Base-by-base conservation (phyloP, 208 protist species). In the Wallacemonas collosoma region DNA sequence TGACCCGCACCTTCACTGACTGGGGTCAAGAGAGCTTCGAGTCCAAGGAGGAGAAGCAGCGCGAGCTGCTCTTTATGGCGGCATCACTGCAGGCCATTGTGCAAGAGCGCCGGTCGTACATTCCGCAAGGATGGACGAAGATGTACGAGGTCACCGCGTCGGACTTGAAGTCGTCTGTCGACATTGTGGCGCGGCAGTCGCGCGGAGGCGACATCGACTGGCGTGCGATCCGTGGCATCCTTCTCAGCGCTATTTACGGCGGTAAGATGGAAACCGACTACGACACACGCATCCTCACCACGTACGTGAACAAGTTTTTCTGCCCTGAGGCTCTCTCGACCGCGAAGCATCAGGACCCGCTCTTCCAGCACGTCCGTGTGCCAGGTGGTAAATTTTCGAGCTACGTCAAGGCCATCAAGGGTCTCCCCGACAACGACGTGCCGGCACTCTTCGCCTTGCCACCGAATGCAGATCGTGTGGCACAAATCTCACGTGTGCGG, bases 81-180 rank as follows among this genome's bases (percentile, higher is more conserved):
- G 94, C 98, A 1, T 95, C 90, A 48, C 97, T 99, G 71, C 98
- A 99, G 74, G 96, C 95, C 4, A 77, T 99, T 47, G 77, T 99
- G 50, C 98, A 99, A 80, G 98, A 99, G 79, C 88, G 98, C 4
- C 89, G 97, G 67, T 98, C 93, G 1, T 99, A 98, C 85, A 92
- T 98, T 15, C 98, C 98, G 38, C 98, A 99, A 65, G 98, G 98
- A 7, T 99, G 98, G 97, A 93, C 93, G 43, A 98, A 98, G 77
- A 93, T 93, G 69, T 99, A 99, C 86, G 98, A 99, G 82, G 97
- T 99, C 60, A 98, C 95, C 0, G 77, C 86, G 8, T 82, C 97
- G 1, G 98, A 99, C 82, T 81, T 99, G 1, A 94, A 97, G 68
- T 91, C 94, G 15, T 86, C 90, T 2, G 74, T 88, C 3, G 90